These are phyloP conservation scores for Microbotryum violaceum DNA, from an alignment of 1,284 basidiomycete species.

Conservation along the genomic window DNA sequence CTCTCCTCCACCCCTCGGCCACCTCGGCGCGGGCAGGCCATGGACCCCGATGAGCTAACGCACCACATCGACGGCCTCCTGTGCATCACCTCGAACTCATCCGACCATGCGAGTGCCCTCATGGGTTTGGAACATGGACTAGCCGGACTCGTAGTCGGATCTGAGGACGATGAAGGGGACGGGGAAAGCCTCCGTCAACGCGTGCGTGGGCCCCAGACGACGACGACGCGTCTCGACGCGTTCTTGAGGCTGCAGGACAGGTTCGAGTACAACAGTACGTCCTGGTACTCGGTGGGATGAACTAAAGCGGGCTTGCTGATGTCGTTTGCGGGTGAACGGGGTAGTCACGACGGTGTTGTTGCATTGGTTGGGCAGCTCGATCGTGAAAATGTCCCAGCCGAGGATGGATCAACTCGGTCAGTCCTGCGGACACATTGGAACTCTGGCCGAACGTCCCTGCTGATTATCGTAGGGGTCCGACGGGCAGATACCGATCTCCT, in stretches of 20 bases:
- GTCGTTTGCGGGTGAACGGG: too few relatives aligned
- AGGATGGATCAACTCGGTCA: slow-evolving; percentile 35
- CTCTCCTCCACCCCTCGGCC: too few relatives aligned
- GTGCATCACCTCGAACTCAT: not conserved
- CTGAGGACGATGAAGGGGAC: not conserved
- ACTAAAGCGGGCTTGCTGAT: too few relatives aligned
- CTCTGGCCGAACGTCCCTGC: slow-evolving; percentile 23
- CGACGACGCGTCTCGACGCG: slow-evolving; percentile 39
- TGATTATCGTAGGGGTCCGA: slow-evolving; percentile 2
- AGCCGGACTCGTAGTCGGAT: slow-evolving; percentile 11
- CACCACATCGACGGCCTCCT: slow-evolving; percentile 8
- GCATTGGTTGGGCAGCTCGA: slow-evolving; percentile 21
- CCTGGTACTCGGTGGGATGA: not conserved
- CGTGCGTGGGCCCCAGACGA: too few relatives aligned
- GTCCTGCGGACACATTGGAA: slow-evolving; percentile 51
- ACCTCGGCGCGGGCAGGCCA: too few relatives aligned
- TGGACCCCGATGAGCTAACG: too few relatives aligned
- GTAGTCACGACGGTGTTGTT: slow-evolving; percentile 17
- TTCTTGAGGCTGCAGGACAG: slow-evolving; percentile 62
- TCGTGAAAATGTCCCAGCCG: slow-evolving; percentile 1
- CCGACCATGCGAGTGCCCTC: slow-evolving; percentile 9
- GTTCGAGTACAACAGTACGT: slow-evolving; percentile 67
- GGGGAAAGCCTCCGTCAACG: too few relatives aligned
- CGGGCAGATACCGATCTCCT: slow-evolving; percentile 44
- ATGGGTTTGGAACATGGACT: slow-evolving; percentile 12